Conservation (phyloP, 495 filamentous ascomycete genomes). For the Symbiotaphrina buchneri region DNA sequence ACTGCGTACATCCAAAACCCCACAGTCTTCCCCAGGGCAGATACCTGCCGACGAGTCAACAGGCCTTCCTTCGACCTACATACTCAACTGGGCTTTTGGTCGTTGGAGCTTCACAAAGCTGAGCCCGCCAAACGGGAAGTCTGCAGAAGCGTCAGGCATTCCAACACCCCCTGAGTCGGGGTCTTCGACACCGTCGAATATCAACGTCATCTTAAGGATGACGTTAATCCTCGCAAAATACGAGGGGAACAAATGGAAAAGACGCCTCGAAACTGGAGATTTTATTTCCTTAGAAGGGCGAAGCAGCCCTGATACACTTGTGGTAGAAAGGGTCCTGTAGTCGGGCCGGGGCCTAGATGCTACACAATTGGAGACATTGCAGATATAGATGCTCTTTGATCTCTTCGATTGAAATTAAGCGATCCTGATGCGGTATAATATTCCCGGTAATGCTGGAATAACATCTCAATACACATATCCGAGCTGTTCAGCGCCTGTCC, state of each 20-base stretch:
- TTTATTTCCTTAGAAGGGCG: slow-evolving; percentile 1
- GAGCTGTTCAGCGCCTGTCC: too few species aligned
- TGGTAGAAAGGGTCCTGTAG: neutral
- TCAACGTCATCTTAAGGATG: slow-evolving; percentile 34
- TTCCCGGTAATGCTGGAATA: too few species aligned
- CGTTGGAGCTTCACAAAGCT: slow-evolving; percentile 72
- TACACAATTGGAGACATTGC: too few species aligned
- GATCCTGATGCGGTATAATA: too few species aligned
- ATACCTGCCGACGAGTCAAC: slow-evolving; percentile 5
- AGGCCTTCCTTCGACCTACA: slow-evolving; percentile 25
- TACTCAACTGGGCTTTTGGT: slow-evolving; percentile 95
- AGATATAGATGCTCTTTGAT: too few species aligned
- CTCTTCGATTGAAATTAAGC: too few species aligned
- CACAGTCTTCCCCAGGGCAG: slow-evolving; percentile 32
- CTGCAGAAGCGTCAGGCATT: slow-evolving; percentile 13
- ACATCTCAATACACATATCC: too few species aligned
- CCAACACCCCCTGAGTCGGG: slow-evolving; percentile 9
- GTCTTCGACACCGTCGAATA: slow-evolving; percentile 13
- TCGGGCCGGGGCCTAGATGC: too few species aligned
- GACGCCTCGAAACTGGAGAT: slow-evolving; percentile 42
- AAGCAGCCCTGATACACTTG: neutral
- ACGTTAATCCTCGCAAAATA: slow-evolving; percentile 69
- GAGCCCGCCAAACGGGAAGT: slow-evolving; percentile 10
- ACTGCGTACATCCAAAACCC: slow-evolving; percentile 29
- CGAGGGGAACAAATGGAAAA: slow-evolving; percentile 80